Conservation (phyloP, 2,329 filamentous ascomycete genomes). For the Fragosphaeria purpurea region DNA sequence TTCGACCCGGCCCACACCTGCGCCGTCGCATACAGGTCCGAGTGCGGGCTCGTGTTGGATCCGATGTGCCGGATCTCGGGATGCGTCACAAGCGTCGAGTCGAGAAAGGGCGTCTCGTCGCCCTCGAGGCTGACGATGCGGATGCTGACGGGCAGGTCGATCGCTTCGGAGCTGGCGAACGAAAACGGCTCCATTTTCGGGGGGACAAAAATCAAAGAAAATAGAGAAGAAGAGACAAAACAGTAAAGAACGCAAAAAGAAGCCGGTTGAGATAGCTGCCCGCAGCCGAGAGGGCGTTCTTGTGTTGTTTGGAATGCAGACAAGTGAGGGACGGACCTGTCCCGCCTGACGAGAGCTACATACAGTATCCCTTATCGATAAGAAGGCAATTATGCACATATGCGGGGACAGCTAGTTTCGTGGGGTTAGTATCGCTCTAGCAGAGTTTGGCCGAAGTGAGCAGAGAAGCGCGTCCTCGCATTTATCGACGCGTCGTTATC, state of each 20-base stretch:
- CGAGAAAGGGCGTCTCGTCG: conserved; percentile 61
- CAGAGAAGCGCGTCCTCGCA: too few species aligned
- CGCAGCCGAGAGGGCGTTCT: too few species aligned
- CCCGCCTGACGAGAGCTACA: too few species aligned
- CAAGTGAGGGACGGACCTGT: too few species aligned
- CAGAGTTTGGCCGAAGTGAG: too few species aligned
- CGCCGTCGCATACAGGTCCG: conserved; percentile 84
- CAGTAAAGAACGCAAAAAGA: not conserved
- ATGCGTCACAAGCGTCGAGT: conserved; percentile 67
- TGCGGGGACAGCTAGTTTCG: too few species aligned
- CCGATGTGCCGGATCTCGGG: conserved; percentile 79
- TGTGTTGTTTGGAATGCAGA: too few species aligned
- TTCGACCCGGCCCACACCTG: conserved; percentile 97
- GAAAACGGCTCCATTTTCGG: conserved; percentile 81
- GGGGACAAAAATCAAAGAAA: not conserved
- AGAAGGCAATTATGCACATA: too few species aligned
- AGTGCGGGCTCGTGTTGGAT: conserved; percentile 67
- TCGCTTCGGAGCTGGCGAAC: conserved; percentile 79
- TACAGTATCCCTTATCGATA: too few species aligned
- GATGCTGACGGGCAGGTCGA: conserved; percentile 62
- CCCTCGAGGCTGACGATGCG: conserved; percentile 68
- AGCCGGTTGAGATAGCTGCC: not conserved
- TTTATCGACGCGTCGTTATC: too few species aligned
- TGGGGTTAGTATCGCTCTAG: too few species aligned
- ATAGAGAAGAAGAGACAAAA: not conserved